A percentile compares a stretch with the other conserved stretches of the same genome.
Conservation (phyloP, 805 yeast species). For the Komagataella ulmi region DNA sequence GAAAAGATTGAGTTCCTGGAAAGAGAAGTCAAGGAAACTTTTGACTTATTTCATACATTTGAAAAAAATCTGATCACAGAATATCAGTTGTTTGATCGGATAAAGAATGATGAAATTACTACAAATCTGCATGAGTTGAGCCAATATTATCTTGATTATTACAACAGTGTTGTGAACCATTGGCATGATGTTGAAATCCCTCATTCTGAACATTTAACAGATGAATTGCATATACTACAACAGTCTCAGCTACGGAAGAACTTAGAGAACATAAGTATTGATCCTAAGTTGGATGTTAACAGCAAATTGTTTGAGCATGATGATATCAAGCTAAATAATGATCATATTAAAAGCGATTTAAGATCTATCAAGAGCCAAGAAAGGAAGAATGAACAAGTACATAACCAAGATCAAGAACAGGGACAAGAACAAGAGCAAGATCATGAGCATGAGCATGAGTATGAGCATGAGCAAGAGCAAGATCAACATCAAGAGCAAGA, state of each 20-base stretch:
- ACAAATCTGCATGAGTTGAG: conserved; percentile 60
- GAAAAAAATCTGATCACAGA: conserved; percentile 34
- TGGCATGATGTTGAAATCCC: conserved; percentile 46
- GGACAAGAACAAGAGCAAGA: neutral
- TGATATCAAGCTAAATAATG: conserved; percentile 15
- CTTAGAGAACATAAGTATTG: neutral
- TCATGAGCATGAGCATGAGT: neutral
- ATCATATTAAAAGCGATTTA: conserved; percentile 10
- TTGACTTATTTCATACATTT: conserved; percentile 29
- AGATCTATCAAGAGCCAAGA: conserved; percentile 4
- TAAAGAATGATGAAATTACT: conserved; percentile 68
- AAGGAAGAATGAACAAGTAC: neutral
- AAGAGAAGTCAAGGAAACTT: conserved; percentile 27
- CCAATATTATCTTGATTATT: conserved; percentile 64
- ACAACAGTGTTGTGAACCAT: conserved; percentile 48
- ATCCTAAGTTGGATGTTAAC: conserved; percentile 9
- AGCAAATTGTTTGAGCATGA: conserved; percentile 12
- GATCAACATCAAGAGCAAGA: neutral
- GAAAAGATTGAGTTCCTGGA: conserved; percentile 27
- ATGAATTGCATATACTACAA: neutral
- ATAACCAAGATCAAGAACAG: neutral
- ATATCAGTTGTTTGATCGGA: conserved; percentile 59
- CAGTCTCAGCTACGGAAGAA: neutral
- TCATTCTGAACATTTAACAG: neutral
- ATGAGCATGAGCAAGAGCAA: conserved; percentile 1